Percentiles rank a stretch among this genome's conserved stretches.
phyloP scores from a whole-genome alignment of 306 rosid genomes.

The Corylus avellana region DNA sequence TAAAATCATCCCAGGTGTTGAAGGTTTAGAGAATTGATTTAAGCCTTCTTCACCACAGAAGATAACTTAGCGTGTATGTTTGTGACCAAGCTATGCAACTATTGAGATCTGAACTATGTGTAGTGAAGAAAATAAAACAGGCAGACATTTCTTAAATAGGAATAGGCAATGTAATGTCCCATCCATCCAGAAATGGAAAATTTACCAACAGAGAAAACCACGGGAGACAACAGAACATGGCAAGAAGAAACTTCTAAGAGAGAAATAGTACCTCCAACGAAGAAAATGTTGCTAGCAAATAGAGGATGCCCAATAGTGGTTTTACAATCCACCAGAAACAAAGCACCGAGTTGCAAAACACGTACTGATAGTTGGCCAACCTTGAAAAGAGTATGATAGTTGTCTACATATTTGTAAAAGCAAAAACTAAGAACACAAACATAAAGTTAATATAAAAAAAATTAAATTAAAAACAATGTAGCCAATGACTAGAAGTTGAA shows the following conservation, averaged over 20 bases:
- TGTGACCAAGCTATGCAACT: neutral
- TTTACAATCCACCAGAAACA: conserved; percentile 88
- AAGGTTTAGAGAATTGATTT: neutral
- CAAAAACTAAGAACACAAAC: conserved; percentile 21
- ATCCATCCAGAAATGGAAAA: conserved; percentile 12
- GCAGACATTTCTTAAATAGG: neutral
- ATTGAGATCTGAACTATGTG: neutral
- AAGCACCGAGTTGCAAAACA: conserved; percentile 45
- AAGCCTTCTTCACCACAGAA: neutral
- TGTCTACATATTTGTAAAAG: conserved; percentile 46
- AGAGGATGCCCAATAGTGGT: conserved; percentile 48
- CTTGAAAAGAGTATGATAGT: conserved; percentile 55
- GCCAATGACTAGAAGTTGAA: conserved; percentile 10
- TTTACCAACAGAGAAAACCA: conserved; percentile 6
- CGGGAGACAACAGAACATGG: neutral
- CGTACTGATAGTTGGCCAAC: conserved; percentile 40
- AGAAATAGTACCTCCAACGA: conserved; percentile 51
- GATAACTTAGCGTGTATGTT: neutral
- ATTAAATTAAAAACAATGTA: conserved; percentile 3
- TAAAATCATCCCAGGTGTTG: neutral
- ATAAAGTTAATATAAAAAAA: conserved; percentile 5
- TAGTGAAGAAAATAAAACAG: neutral
- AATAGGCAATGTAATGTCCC: neutral
- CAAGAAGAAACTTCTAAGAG: conserved; percentile 17
- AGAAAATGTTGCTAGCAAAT: conserved; percentile 47